Percentiles rank a stretch among this genome's conserved stretches.
These are phyloP conservation scores for Umbelopsis sp. DNA, from an alignment of 192 early-diverging fungal genomes.

Conservation along the genomic window DNA sequence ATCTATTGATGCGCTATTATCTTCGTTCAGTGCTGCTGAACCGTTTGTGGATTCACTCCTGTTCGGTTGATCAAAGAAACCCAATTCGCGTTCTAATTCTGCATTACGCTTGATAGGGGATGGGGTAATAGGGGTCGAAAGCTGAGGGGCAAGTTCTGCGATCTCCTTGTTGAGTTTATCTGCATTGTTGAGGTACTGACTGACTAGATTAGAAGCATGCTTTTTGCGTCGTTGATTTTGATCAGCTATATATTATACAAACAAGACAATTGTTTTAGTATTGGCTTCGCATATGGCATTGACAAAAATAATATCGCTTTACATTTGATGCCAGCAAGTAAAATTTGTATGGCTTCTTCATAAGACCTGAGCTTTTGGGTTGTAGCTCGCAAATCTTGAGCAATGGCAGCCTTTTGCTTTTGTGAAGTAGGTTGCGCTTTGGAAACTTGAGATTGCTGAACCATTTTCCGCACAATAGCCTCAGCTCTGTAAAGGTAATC, in stretches of 20 bases:
- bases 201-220: constrained; percentile 48
- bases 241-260: constrained; percentile 51
- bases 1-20: constrained; percentile 1
- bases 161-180: constrained; percentile 51
- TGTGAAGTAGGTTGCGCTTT: constrained; percentile 6
- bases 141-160: constrained; percentile 23
- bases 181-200: constrained; percentile 48
- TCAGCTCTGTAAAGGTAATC: constrained; percentile 38
- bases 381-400: background rate
- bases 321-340: constrained; percentile 70
- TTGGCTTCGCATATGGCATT: background rate
- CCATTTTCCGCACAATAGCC: constrained; percentile 26
- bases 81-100: constrained; percentile 40
- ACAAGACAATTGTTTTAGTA: background rate
- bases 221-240: constrained; percentile 50
- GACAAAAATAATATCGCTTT: constrained; percentile 12
- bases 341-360: constrained; percentile 64
- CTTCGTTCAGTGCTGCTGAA: constrained; percentile 27
- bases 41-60: constrained; percentile 29
- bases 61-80: constrained; percentile 37
- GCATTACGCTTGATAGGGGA: constrained; percentile 35
- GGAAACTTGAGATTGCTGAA: constrained; percentile 11
- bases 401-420: background rate
- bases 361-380: constrained; percentile 47
- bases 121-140: constrained; percentile 41